phyloP scores from a whole-genome alignment of 2,329 filamentous ascomycete species.

The Clarireedia sp. region DNA sequence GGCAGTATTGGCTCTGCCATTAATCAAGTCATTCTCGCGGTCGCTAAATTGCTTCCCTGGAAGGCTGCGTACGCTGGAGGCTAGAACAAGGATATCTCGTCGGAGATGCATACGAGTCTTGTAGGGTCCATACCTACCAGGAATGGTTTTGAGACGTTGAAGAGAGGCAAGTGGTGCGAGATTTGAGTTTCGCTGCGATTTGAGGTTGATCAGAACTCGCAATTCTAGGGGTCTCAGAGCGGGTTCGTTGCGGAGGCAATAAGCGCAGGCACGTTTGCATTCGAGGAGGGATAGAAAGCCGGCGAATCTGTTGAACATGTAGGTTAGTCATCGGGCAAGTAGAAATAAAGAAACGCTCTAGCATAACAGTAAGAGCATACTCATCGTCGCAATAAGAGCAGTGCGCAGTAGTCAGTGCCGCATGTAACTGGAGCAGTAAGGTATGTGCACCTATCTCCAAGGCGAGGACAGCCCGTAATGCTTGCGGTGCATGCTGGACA shows the following conservation, averaged over 20 bases:
- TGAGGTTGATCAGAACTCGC: neutral
- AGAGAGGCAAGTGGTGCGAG: neutral
- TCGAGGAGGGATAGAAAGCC: slow-evolving; percentile 14
- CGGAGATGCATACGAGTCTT: neutral
- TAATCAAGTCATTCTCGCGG: neutral
- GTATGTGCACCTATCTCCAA: neutral
- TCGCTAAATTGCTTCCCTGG: neutral
- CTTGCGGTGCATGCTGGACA: neutral
- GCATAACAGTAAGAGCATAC: too few species aligned
- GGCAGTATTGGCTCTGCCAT: neutral
- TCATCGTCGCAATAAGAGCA: too few species aligned
- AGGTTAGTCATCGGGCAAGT: neutral
- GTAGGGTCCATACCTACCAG: neutral
- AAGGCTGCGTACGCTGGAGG: neutral
- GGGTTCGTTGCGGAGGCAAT: slow-evolving; percentile 12
- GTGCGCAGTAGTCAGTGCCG: neutral
- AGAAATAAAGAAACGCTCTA: neutral
- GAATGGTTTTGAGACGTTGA: neutral
- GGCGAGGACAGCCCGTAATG: neutral
- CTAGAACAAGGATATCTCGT: neutral
- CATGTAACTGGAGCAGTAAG: neutral
- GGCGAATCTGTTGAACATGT: too few species aligned
- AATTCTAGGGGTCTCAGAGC: neutral
- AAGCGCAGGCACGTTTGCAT: slow-evolving; percentile 12
- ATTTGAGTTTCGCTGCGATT: neutral